These are phyloP conservation scores for Citrus glauca DNA, from an alignment of 345 rosid genomes.

Conservation along the genomic window DNA sequence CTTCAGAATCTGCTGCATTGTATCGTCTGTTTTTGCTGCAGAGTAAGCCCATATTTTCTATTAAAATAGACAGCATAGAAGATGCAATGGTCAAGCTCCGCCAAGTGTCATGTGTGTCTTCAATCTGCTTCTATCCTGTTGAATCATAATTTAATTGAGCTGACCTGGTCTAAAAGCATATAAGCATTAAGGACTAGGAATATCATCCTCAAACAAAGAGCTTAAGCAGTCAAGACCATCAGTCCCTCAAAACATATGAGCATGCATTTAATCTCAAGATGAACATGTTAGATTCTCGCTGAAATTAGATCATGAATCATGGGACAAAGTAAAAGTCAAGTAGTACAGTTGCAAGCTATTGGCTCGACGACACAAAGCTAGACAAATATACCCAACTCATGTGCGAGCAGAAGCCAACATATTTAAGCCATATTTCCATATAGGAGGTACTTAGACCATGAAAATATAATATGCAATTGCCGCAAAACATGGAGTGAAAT, in stretches of 20 bases:
- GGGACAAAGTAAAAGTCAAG: neutral
- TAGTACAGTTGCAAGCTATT: neutral
- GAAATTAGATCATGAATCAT: neutral
- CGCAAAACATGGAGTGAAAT: neutral
- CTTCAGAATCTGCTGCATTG: slow-evolving; percentile 70
- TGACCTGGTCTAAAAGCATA: slow-evolving; percentile 22
- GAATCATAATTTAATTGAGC: slow-evolving; percentile 19
- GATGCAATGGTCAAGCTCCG: slow-evolving; percentile 28
- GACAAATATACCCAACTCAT: neutral
- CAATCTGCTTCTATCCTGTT: slow-evolving; percentile 15
- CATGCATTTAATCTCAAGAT: neutral
- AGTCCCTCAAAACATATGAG: neutral
- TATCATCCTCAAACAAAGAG: neutral
- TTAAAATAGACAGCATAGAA: slow-evolving; percentile 44
- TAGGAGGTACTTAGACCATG: neutral
- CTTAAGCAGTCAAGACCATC: neutral
- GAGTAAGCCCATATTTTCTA: slow-evolving; percentile 76
- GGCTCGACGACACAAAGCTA: neutral
- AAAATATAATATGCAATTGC: neutral
- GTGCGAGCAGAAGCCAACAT: neutral
- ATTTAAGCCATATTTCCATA: neutral
- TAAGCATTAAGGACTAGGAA: neutral
- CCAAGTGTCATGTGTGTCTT: slow-evolving; percentile 17
- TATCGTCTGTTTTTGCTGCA: slow-evolving; percentile 69
- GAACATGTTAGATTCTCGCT: neutral